These are phyloP conservation scores for Cardiosporidium cionae DNA, from an alignment of 169 alveolate genomes.

Conservation along the genomic window DNA sequence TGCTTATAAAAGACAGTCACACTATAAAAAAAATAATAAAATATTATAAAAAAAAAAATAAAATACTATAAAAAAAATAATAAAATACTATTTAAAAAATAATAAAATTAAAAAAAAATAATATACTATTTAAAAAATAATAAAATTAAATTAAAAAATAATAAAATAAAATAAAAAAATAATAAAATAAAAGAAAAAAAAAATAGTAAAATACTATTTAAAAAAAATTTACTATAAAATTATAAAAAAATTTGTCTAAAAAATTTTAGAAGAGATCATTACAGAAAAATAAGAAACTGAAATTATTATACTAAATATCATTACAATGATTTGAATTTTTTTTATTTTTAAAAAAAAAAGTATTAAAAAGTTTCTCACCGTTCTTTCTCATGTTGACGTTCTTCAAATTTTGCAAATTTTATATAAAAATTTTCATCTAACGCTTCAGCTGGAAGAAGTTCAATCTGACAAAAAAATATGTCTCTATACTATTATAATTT, in stretches of 20 bases:
- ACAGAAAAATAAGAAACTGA: neutral
- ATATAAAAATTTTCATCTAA: conserved; percentile 83
- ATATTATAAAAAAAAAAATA: no score
- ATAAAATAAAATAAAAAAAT: no score
- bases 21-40: no score
- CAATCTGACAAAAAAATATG: conserved; percentile 41
- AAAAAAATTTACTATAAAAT: no score
- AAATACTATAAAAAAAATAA: no score
- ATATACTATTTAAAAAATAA: no score
- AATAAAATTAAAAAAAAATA: no score
- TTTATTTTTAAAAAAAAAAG: neutral
- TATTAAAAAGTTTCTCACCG: conserved; percentile 13
- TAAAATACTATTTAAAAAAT: no score
- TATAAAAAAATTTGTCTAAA: neutral
- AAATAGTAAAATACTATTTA: neutral
- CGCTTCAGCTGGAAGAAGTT: conserved; percentile 81
- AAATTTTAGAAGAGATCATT: neutral
- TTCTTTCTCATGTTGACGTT: conserved; percentile 71
- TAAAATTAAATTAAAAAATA: no score
- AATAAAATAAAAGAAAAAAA: no score
- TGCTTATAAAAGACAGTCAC: no score
- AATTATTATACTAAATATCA: neutral
- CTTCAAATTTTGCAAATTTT: conserved; percentile 87
- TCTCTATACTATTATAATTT: neutral
- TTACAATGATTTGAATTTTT: no score